A percentile compares a stretch with the other conserved stretches of the same genome.
phyloP scores from a whole-genome alignment of 2,329 filamentous ascomycete genomes.

The Biscogniauxia sp. region DNA sequence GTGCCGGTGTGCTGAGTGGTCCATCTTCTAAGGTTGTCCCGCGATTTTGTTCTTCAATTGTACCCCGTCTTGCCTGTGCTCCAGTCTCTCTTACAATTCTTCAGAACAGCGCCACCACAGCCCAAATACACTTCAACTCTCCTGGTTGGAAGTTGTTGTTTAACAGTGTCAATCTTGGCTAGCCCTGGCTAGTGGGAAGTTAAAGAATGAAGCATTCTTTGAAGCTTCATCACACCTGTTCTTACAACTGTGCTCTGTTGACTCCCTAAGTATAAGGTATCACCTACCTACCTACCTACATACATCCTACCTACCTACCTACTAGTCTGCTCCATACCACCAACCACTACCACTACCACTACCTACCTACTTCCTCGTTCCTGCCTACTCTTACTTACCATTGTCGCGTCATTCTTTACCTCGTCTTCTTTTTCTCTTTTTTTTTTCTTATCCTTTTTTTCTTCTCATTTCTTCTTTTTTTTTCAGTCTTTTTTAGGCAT shows the following conservation, averaged over 20 bases:
- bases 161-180: background rate
- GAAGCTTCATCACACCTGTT: slow-evolving; percentile 5
- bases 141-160: background rate
- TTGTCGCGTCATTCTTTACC: background rate
- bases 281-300: background rate
- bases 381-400: too few relatives aligned
- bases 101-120: slow-evolving; percentile 3
- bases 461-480: too few relatives aligned
- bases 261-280: background rate
- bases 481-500: background rate
- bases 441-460: too few relatives aligned
- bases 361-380: too few relatives aligned
- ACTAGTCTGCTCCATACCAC: too few relatives aligned
- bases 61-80: background rate
- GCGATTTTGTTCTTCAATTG: background rate
- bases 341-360: too few relatives aligned
- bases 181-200: background rate
- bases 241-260: background rate
- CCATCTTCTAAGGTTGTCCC: background rate
- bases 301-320: too few relatives aligned
- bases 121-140: slow-evolving; percentile 1
- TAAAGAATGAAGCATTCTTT: slow-evolving; percentile 5
- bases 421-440: background rate
- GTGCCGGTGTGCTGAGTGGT: background rate
- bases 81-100: background rate